Evolutionary conservation across 129 eudicot genomes (phyloP).

Genomic region (Flaveria brownii): DNA sequence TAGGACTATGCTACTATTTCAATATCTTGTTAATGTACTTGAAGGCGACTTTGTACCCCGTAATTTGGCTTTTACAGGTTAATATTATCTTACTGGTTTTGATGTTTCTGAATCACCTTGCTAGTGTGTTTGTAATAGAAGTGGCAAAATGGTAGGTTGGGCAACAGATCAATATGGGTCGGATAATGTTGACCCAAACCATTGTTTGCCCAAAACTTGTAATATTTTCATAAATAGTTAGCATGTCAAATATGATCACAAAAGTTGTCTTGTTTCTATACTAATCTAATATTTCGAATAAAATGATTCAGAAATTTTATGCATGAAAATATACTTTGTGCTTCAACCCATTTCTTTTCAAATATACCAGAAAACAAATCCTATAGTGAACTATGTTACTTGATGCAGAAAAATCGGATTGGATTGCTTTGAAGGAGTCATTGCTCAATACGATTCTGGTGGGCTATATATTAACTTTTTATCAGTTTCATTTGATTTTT

Average conservation of each 20-base stretch:
- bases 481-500: background rate
- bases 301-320: background rate
- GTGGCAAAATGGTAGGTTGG: background rate
- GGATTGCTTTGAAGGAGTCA: conserved; percentile 77
- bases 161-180: background rate
- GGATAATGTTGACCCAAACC: background rate
- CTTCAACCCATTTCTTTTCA: conserved; percentile 9
- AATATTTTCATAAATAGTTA: background rate
- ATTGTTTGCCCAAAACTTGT: background rate
- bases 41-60: conserved; percentile 80
- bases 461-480: conserved; percentile 2
- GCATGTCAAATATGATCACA: background rate
- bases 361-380: background rate
- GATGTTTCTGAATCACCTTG: conserved; percentile 8
- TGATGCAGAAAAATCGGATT: conserved; percentile 64
- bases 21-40: conserved; percentile 66
- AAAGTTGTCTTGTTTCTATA: background rate
- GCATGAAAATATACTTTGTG: background rate
- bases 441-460: conserved; percentile 81
- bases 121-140: background rate
- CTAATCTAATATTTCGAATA: background rate
- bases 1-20: conserved; percentile 71
- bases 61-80: conserved; percentile 53
- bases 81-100: conserved; percentile 6
- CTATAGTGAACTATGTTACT: conserved; percentile 7